These are phyloP conservation scores for Fraxinus dipetala DNA, from an alignment of 305 asterid genomes.

Conservation along the genomic window DNA sequence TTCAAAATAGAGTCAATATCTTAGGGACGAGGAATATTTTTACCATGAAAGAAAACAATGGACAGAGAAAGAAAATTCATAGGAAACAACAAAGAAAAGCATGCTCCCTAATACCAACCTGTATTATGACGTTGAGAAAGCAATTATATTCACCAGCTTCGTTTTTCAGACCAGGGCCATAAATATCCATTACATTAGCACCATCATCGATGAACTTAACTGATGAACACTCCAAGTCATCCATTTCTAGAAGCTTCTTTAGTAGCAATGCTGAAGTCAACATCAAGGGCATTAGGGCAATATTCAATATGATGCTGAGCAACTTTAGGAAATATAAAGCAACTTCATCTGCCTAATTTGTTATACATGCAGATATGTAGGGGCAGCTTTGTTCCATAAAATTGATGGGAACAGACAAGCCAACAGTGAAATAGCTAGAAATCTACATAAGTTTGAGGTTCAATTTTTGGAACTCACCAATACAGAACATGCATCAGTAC, in stretches of 20 bases:
- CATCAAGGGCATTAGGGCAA: slow-evolving; percentile 36
- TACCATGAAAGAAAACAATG: slow-evolving; percentile 9
- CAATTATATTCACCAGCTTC: slow-evolving; percentile 91
- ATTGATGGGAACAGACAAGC: background rate
- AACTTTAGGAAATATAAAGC: background rate
- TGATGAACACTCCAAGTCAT: slow-evolving; percentile 32
- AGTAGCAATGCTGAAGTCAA: slow-evolving; percentile 31
- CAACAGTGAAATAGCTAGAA: no score
- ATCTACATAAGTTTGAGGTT: background rate
- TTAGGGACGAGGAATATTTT: slow-evolving; percentile 20
- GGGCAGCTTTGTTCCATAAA: background rate
- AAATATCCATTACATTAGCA: slow-evolving; percentile 48
- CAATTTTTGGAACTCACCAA: background rate
- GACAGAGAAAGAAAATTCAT: slow-evolving; percentile 6
- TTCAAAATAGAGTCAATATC: slow-evolving; percentile 18
- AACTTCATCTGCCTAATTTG: background rate
- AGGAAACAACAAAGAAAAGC: slow-evolving; percentile 8
- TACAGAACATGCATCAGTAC: background rate
- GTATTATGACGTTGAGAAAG: slow-evolving; percentile 88
- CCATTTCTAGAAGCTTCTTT: slow-evolving; percentile 32
- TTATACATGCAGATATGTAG: background rate
- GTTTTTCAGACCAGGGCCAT: slow-evolving; percentile 81
- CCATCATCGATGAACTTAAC: slow-evolving; percentile 36
- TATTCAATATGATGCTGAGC: background rate
- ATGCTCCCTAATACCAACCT: slow-evolving; percentile 48